A percentile compares a stretch with the other conserved stretches of the same genome.
Evolutionary conservation across 768 basidiomycete genomes (phyloP).

Genomic region (Paxillus involutus): DNA sequence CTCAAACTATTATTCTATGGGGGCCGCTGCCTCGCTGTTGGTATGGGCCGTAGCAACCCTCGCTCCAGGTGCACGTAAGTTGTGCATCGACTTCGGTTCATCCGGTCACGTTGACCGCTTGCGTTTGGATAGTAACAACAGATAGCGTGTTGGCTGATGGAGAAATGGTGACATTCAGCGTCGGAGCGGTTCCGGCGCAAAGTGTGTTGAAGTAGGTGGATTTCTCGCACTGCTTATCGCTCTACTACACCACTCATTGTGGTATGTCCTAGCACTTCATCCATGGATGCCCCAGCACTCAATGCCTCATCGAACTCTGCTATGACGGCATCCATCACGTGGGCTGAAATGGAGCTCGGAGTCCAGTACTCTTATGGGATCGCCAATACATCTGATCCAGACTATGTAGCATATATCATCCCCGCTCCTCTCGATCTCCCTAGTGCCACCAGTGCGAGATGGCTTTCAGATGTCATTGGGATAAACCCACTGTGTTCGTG

Average conservation of each 20-base stretch:
- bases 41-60: slow-evolving; percentile 17
- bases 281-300: neutral
- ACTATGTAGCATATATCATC: slow-evolving; percentile 16
- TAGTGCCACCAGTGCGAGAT: slow-evolving; percentile 20
- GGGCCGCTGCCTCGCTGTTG: slow-evolving; percentile 18
- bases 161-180: slow-evolving; percentile 18
- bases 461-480: slow-evolving; percentile 28
- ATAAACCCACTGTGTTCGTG: slow-evolving; percentile 28
- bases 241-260: neutral
- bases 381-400: slow-evolving; percentile 11
- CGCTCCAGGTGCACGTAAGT: slow-evolving; percentile 27
- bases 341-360: slow-evolving; percentile 25
- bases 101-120: neutral
- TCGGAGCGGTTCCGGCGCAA: slow-evolving; percentile 22
- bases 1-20: slow-evolving; percentile 22
- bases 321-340: slow-evolving; percentile 19
- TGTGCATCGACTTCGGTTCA: neutral
- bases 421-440: slow-evolving; percentile 20
- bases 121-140: slow-evolving; percentile 15
- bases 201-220: slow-evolving; percentile 25
- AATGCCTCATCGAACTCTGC: slow-evolving; percentile 9
- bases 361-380: slow-evolving; percentile 24
- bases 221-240: neutral
- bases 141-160: slow-evolving; percentile 22
- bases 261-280: slow-evolving; percentile 7